Conservation (phyloP, 2,329 filamentous ascomycete species). For the Drechslerella coelobrocha region DNA sequence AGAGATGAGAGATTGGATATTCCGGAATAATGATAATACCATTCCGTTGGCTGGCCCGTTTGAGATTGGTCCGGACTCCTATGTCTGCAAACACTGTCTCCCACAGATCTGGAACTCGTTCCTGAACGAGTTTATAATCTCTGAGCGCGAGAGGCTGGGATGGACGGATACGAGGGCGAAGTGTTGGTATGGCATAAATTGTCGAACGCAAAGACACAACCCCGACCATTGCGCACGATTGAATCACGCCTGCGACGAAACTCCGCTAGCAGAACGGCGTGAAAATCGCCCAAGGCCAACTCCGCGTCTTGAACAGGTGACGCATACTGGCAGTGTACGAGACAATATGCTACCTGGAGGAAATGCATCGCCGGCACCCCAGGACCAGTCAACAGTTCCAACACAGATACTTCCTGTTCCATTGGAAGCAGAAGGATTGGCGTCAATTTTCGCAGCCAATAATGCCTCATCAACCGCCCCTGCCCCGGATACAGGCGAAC, state of each 20-base stretch:
- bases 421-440: no score
- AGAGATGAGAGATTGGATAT: slow-evolving; percentile 37
- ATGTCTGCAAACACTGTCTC: slow-evolving; percentile 29
- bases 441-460: not conserved
- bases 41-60: slow-evolving; percentile 4
- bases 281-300: not conserved
- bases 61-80: slow-evolving; percentile 7
- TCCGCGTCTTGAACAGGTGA: not conserved
- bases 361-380: no score
- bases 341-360: slow-evolving; percentile 5
- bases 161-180: slow-evolving; percentile 31
- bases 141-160: slow-evolving; percentile 36
- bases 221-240: slow-evolving; percentile 44
- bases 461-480: slow-evolving; percentile 8
- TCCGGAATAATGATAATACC: slow-evolving; percentile 15
- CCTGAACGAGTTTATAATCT: slow-evolving; percentile 28
- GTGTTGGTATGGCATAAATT: slow-evolving; percentile 48
- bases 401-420: no score
- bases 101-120: slow-evolving; percentile 15
- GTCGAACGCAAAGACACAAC: slow-evolving; percentile 40
- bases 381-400: no score
- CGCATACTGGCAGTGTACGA: slow-evolving; percentile 28
- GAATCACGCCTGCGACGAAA: slow-evolving; percentile 34
- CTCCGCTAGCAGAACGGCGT: slow-evolving; percentile 21
- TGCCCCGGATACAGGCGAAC: slow-evolving; percentile 18